phyloP scores from a whole-genome alignment of 2,329 filamentous ascomycete genomes.

The Epicoccum sorghinum region DNA sequence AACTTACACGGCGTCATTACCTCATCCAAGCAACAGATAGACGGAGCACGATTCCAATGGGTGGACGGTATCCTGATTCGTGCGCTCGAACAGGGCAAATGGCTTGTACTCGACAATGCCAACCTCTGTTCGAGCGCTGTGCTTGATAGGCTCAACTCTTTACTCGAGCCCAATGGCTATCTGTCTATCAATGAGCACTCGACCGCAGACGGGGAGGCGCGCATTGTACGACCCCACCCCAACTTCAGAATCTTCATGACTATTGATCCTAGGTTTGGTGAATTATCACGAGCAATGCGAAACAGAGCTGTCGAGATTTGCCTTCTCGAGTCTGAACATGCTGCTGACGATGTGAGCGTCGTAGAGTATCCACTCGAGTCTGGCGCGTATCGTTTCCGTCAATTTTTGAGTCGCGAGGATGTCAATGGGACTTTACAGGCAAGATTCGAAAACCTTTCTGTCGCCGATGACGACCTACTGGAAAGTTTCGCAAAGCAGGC shows the following conservation, averaged over 20 bases:
- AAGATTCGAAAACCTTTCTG: conserved; percentile 45
- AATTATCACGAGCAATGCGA: conserved; percentile 94
- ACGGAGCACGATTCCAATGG: conserved; percentile 90
- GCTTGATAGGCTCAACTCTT: conserved; percentile 89
- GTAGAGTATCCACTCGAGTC: conserved; percentile 47
- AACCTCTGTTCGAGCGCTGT: conserved; percentile 96
- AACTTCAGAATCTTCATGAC: conserved; percentile 93
- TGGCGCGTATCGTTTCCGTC: conserved; percentile 47
- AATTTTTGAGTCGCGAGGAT: conserved; percentile 25
- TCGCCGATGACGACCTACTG: conserved; percentile 36
- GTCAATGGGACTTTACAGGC: conserved; percentile 22
- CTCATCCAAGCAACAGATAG: conserved; percentile 60
- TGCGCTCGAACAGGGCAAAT: conserved; percentile 82
- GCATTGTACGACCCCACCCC: conserved; percentile 79
- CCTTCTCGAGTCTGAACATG: conserved; percentile 52
- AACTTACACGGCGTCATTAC: conserved; percentile 59
- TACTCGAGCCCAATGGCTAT: conserved; percentile 87
- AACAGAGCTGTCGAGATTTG: conserved; percentile 93
- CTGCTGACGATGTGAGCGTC: neutral
- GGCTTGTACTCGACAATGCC: conserved; percentile 95
- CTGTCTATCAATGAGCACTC: conserved; percentile 94
- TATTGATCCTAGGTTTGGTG: conserved; percentile 88
- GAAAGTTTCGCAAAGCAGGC: conserved; percentile 41
- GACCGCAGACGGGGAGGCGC: conserved; percentile 77
- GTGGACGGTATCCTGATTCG: conserved; percentile 90